Evolutionary conservation across 495 filamentous ascomycete genomes (phyloP), one percentile per base, ranked within the genome.

Genomic region (Lasiosphaeria miniovina): DNA sequence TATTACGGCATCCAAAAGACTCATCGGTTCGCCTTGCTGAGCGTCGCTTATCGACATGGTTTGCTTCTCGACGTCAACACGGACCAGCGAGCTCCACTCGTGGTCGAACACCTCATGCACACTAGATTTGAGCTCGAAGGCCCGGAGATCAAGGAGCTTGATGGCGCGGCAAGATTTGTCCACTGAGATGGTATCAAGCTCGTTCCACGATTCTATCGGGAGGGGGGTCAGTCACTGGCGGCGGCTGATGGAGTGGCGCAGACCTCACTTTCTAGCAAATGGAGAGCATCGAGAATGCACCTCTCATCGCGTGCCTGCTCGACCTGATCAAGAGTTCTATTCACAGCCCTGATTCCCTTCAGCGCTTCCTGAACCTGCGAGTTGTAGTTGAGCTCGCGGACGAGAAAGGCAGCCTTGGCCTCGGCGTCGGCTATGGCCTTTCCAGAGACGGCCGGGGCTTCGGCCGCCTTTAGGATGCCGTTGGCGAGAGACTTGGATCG

Each of bases 321-420:
- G 4, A 80, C 83, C 51, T 82, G 67, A 38, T 80, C 75, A 11
- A 90, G 66, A 6, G 75, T 68, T 33, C 70, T 72, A 55, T 80
- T 80, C 24, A 85, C 81, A 10, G 68, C 66, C 50, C 76, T 80
- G 15, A 94, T 80, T 36, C 81, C 77, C 64, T 80, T 80, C 46
- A 96, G 72, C 1, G 86, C 83, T 46, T 75, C 75, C 17, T 80
- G 74, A 31, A 97, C 77, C 45, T 84, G 84, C 59, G 84, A 72
- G 63, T 89, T 95, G 75, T 92, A 97, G 48, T 78, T 78, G 14
- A 90, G 78, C 73, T 97, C 93, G 36, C 80, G 87, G 61, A 83
- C 76, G 11, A 97, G 76, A 60, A 97, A 83, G 14, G 76, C 73
- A 38, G 87, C 83, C 71, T 91, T 92, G 33, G 81, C 82, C 41